Percentiles rank a stretch among this genome's conserved stretches.
Evolutionary conservation across 1,139 yeast species (phyloP).

Genomic region (Sugiyamaella xylanicola): DNA sequence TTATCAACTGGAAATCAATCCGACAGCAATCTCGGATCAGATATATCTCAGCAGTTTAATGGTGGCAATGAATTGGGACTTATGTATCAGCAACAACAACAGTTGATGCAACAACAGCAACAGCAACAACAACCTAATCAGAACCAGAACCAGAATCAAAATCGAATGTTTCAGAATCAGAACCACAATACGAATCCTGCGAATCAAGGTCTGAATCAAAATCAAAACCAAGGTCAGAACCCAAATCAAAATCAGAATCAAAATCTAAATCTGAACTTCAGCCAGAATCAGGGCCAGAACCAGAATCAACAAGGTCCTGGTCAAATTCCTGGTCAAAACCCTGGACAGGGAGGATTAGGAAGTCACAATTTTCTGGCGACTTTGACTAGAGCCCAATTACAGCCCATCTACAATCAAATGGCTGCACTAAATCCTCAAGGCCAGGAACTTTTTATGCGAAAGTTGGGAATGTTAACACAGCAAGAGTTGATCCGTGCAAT

Average conservation of each 20-base stretch:
- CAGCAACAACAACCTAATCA: slow-evolving; percentile 17
- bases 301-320: slow-evolving; percentile 2
- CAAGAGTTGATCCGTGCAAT: slow-evolving; percentile 6
- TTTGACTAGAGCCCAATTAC: slow-evolving; percentile 30
- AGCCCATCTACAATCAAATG: slow-evolving; percentile 31
- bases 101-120: slow-evolving; percentile 26
- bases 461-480: slow-evolving; percentile 25
- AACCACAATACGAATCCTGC: background rate
- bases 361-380: slow-evolving; percentile 12
- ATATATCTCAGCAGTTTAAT: slow-evolving; percentile 21
- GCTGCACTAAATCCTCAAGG: slow-evolving; percentile 30
- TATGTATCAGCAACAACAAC: slow-evolving; percentile 31
- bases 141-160: slow-evolving; percentile 23
- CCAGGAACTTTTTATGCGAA: slow-evolving; percentile 31
- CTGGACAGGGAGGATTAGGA: background rate
- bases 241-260: background rate
- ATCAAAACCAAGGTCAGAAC: slow-evolving; percentile 11
- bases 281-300: slow-evolving; percentile 6
- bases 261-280: background rate
- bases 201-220: slow-evolving; percentile 10
- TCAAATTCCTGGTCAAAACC: background rate
- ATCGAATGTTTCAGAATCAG: slow-evolving; percentile 7
- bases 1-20: slow-evolving; percentile 8
- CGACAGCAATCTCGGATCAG: slow-evolving; percentile 11
- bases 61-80: slow-evolving; percentile 15